These are phyloP conservation scores for Exidia glandulosa DNA, from an alignment of 768 basidiomycete species.

Conservation along the genomic window DNA sequence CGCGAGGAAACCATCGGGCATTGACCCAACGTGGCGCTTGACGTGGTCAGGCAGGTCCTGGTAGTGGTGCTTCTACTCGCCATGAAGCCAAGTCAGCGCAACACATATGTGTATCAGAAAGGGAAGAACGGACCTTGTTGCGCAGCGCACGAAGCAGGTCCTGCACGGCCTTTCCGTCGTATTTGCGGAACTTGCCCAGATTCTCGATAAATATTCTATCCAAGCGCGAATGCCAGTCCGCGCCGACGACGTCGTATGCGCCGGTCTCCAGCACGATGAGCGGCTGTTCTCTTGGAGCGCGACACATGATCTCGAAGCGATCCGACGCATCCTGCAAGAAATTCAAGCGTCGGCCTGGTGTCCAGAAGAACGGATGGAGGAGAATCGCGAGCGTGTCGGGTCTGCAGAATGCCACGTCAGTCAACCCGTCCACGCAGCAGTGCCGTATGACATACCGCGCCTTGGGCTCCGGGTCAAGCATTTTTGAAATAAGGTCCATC, in stretches of 20 bases:
- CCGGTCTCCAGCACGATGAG: conserved; percentile 65
- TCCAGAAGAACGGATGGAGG: conserved; percentile 96
- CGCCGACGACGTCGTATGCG: conserved; percentile 64
- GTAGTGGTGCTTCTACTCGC: conserved; percentile 89
- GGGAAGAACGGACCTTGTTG: conserved; percentile 66
- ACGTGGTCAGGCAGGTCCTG: conserved; percentile 92
- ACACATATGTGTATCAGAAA: neutral
- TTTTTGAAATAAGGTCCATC: conserved; percentile 60
- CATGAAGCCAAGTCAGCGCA: conserved; percentile 9
- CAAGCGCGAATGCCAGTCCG: conserved; percentile 79
- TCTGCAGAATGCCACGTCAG: conserved; percentile 27
- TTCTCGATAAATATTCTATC: conserved; percentile 90
- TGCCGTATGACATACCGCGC: conserved; percentile 45
- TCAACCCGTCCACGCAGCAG: neutral
- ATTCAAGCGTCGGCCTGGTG: conserved; percentile 66
- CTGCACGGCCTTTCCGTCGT: conserved; percentile 85
- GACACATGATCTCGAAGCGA: conserved; percentile 94
- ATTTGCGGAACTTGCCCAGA: conserved; percentile 94
- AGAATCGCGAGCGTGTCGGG: conserved; percentile 84
- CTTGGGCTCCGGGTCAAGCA: conserved; percentile 70
- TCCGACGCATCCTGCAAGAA: conserved; percentile 99
- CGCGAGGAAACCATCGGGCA: conserved; percentile 84
- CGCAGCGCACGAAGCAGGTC: conserved; percentile 86
- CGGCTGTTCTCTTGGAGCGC: conserved; percentile 74
- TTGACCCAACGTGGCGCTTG: conserved; percentile 75